These are phyloP conservation scores for Prillingera fragicola DNA, from an alignment of 1,284 basidiomycete genomes.

Conservation along the genomic window DNA sequence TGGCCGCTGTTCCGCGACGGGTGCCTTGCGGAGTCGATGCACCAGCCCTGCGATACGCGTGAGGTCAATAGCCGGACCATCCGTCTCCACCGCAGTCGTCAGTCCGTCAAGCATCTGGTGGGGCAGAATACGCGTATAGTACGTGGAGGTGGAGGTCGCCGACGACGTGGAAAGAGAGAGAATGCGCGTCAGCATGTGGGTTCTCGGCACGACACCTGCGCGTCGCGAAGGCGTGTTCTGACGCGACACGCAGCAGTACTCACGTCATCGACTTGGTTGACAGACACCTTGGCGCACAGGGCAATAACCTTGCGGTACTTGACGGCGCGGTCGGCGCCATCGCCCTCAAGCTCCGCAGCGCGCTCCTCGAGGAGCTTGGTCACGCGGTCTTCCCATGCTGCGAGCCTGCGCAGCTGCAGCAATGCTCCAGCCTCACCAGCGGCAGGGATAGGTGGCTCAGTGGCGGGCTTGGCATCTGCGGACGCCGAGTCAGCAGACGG, in stretches of 20 bases:
- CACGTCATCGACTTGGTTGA: conserved; percentile 84
- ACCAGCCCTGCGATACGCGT: conserved; percentile 82
- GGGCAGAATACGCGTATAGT: too few relatives aligned
- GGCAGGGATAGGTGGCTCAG: conserved; percentile 53
- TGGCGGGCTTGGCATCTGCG: conserved; percentile 44
- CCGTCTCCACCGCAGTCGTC: conserved; percentile 81
- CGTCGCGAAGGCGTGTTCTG: too few relatives aligned
- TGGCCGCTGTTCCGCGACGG: conserved; percentile 6
- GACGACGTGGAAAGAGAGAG: too few relatives aligned
- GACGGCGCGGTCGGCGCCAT: conserved; percentile 75
- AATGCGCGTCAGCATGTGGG: too few relatives aligned
- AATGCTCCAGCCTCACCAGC: conserved; percentile 52
- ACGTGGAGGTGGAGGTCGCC: too few relatives aligned
- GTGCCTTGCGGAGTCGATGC: conserved; percentile 40
- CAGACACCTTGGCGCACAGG: conserved; percentile 76
- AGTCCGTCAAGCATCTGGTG: conserved; percentile 86
- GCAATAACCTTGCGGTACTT: conserved; percentile 88
- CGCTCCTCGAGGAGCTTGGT: conserved; percentile 66
- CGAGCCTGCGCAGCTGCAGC: conserved; percentile 66
- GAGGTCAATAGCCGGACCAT: conserved; percentile 75
- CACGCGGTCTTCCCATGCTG: conserved; percentile 73
- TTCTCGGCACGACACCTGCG: too few relatives aligned
- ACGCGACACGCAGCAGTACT: conserved; percentile 45
- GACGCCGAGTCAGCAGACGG: conserved; percentile 58
- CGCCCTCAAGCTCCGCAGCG: conserved; percentile 66